Conservation (phyloP, 2,329 filamentous ascomycete species). For the Incumbomyces lentus region DNA sequence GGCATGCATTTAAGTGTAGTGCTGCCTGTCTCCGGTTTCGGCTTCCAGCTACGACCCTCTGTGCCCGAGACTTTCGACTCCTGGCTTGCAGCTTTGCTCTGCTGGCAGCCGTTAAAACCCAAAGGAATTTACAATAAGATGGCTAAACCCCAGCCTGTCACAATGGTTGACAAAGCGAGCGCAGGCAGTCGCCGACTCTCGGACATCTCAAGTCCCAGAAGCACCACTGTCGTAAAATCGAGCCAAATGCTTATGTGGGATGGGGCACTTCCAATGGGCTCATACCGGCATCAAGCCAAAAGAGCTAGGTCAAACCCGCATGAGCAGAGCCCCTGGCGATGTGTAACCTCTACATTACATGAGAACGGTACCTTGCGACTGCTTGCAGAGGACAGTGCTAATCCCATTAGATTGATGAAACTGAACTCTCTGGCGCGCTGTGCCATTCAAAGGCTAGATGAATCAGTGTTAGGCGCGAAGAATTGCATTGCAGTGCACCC, state of each 20-base stretch:
- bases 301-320: neutral
- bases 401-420: slow-evolving; percentile 71
- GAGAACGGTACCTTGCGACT: slow-evolving; percentile 93
- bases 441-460: slow-evolving; percentile 81
- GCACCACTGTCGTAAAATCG: slow-evolving; percentile 84
- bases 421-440: slow-evolving; percentile 80
- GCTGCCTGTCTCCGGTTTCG: slow-evolving; percentile 37
- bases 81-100: slow-evolving; percentile 42
- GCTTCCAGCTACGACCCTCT: slow-evolving; percentile 38
- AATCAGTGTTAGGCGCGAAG: slow-evolving; percentile 82
- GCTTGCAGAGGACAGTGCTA: slow-evolving; percentile 73
- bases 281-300: slow-evolving; percentile 9
- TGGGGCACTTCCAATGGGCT: slow-evolving; percentile 39
- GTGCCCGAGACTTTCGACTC: slow-evolving; percentile 43
- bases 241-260: slow-evolving; percentile 89
- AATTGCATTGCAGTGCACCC: slow-evolving; percentile 94
- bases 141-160: slow-evolving; percentile 37
- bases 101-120: slow-evolving; percentile 42
- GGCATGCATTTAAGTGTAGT: slow-evolving; percentile 39
- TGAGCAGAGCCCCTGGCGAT: slow-evolving; percentile 50
- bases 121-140: slow-evolving; percentile 42
- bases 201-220: slow-evolving; percentile 47
- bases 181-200: slow-evolving; percentile 36
- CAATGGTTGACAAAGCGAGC: slow-evolving; percentile 33
- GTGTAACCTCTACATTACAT: slow-evolving; percentile 83